Percentiles rank a stretch among this genome's conserved stretches.
These are phyloP conservation scores for Eimeria praecox DNA, from an alignment of 169 alveolate species.

Conservation along the genomic window DNA sequence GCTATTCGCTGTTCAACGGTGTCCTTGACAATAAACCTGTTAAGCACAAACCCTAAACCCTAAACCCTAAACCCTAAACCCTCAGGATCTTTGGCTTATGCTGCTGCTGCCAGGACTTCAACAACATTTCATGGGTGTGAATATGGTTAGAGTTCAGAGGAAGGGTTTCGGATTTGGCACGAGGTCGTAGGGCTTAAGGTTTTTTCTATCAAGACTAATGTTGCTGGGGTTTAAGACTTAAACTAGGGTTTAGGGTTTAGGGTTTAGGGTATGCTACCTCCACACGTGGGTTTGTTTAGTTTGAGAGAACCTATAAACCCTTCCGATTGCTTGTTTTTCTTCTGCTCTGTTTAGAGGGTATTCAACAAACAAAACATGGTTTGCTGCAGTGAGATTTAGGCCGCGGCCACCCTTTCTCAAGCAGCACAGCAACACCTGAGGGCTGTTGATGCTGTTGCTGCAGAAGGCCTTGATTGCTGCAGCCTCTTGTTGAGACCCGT, in stretches of 20 bases:
- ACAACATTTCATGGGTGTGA: background rate
- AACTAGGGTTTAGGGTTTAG: background rate
- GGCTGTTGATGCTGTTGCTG: background rate
- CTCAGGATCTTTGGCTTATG: background rate
- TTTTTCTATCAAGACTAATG: too few relatives aligned
- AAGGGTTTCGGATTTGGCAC: too few relatives aligned
- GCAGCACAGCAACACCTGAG: constrained; percentile 71
- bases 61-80: constrained; percentile 24
- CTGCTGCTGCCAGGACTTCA: background rate
- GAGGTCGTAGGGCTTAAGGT: background rate
- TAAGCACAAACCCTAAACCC: constrained; percentile 17
- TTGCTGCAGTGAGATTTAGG: constrained; percentile 85
- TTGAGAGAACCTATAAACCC: constrained; percentile 87
- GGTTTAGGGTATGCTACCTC: constrained; percentile 65
- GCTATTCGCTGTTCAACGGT: constrained; percentile 78
- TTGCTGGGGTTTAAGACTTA: background rate
- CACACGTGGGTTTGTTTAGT: constrained; percentile 84
- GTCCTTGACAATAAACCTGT: constrained; percentile 81
- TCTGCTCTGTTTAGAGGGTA: constrained; percentile 83
- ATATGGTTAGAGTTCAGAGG: background rate
- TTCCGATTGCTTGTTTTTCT: constrained; percentile 86
- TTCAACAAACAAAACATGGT: constrained; percentile 84
- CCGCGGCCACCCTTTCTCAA: constrained; percentile 85
- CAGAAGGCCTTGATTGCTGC: constrained; percentile 9
- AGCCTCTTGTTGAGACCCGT: constrained; percentile 46